These are phyloP conservation scores for Nowakowskiella sp. DNA, from an alignment of 192 early-diverging fungal genomes.

Conservation along the genomic window DNA sequence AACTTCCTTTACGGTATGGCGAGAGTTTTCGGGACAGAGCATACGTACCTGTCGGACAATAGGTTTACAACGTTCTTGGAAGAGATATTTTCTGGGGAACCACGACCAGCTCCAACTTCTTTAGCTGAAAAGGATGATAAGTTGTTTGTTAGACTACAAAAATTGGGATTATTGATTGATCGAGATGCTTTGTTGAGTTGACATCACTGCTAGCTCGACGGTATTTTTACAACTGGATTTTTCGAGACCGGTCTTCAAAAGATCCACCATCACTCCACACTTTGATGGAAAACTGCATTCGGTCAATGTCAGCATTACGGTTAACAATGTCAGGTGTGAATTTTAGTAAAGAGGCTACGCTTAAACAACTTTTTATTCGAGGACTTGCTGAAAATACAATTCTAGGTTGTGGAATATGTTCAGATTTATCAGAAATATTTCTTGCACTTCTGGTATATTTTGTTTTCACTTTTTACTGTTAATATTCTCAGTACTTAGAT, in stretches of 20 bases:
- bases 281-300: conserved; percentile 14
- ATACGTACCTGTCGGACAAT: conserved; percentile 1
- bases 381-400: conserved; percentile 9
- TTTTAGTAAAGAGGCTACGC: conserved; percentile 12
- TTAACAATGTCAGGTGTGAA: conserved; percentile 5
- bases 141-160: neutral
- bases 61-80: conserved; percentile 11
- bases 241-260: conserved; percentile 20
- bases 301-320: neutral
- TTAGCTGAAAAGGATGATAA: conserved; percentile 3
- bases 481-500: no score
- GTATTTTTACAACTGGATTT: conserved; percentile 24
- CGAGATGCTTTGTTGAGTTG: conserved; percentile 9
- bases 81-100: conserved; percentile 8
- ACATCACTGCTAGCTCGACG: conserved; percentile 22
- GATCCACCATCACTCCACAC: conserved; percentile 16
- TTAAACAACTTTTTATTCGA: conserved; percentile 14
- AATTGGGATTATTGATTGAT: conserved; percentile 17
- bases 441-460: no score
- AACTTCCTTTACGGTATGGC: conserved; percentile 3
- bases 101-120: neutral
- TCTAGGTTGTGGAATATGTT: conserved; percentile 9
- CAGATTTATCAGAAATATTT: conserved; percentile 16
- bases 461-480: no score
- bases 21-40: conserved; percentile 9